Conservation (phyloP, 2,329 filamentous ascomycete species). For the Xylariales sp. region DNA sequence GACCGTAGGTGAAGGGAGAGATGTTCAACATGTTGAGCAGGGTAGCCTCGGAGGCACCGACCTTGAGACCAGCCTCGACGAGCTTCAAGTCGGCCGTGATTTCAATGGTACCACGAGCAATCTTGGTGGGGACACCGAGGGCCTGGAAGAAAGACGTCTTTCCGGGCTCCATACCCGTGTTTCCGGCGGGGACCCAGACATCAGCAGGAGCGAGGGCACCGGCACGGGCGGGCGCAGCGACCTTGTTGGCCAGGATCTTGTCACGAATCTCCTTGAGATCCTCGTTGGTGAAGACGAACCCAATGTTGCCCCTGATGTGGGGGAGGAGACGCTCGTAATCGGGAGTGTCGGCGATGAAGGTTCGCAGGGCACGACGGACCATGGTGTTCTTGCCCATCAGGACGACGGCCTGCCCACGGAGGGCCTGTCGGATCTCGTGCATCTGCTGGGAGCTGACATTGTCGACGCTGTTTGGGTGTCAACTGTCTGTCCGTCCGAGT, state of each 20-base stretch:
- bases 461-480: slow-evolving; percentile 55
- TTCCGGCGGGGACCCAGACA: slow-evolving; percentile 94
- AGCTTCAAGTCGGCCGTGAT: slow-evolving; percentile 98
- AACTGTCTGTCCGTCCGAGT: background rate
- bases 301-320: slow-evolving; percentile 94
- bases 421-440: slow-evolving; percentile 96
- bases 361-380: slow-evolving; percentile 97
- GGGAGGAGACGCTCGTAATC: slow-evolving; percentile 98
- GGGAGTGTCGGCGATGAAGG: slow-evolving; percentile 82
- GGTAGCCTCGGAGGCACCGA: slow-evolving; percentile 97
- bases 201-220: slow-evolving; percentile 92
- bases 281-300: slow-evolving; percentile 98
- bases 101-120: slow-evolving; percentile 99
- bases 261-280: slow-evolving; percentile 91
- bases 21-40: slow-evolving; percentile 99
- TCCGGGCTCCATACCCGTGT: slow-evolving; percentile 99
- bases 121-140: slow-evolving; percentile 99
- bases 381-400: slow-evolving; percentile 99
- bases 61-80: slow-evolving; percentile 86
- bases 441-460: slow-evolving; percentile 99
- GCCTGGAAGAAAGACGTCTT: slow-evolving; percentile 99
- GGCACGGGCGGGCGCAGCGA: slow-evolving; percentile 94
- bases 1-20: slow-evolving; percentile 99
- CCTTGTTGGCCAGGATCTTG: slow-evolving; percentile 94
- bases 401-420: slow-evolving; percentile 89